A percentile compares a stretch with the other conserved stretches of the same genome.
phyloP scores from a whole-genome alignment of 2,329 filamentous ascomycete species.

The Bipolaris cookei region DNA sequence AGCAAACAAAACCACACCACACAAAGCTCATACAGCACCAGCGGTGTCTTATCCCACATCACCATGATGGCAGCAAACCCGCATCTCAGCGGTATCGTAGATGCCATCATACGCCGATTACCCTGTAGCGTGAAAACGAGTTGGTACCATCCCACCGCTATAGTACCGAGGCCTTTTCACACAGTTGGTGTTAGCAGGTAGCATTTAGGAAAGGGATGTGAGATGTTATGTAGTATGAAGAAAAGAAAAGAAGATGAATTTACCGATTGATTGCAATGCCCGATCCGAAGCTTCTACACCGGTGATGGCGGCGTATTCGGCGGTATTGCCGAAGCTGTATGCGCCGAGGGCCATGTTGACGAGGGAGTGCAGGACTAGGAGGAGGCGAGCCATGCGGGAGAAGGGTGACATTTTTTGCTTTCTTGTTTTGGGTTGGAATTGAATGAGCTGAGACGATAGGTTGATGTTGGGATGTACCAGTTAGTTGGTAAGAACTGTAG shows the following conservation, averaged over 20 bases:
- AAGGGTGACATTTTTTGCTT: slow-evolving; percentile 8
- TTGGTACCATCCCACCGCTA: slow-evolving; percentile 25
- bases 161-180: slow-evolving; percentile 14
- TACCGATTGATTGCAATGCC: slow-evolving; percentile 9
- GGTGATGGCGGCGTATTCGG: slow-evolving; percentile 1
- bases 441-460: too few species aligned
- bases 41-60: slow-evolving; percentile 5
- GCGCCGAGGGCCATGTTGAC: slow-evolving; percentile 20
- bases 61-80: slow-evolving; percentile 11
- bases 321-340: slow-evolving; percentile 11
- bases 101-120: slow-evolving; percentile 12
- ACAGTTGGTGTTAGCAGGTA: not conserved
- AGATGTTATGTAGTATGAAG: not conserved
- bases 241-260: not conserved
- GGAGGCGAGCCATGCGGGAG: slow-evolving; percentile 14
- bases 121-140: slow-evolving; percentile 18
- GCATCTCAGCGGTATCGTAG: slow-evolving; percentile 12
- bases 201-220: too few species aligned
- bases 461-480: too few species aligned
- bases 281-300: slow-evolving; percentile 2
- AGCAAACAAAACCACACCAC: slow-evolving; percentile 11
- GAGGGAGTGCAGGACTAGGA: slow-evolving; percentile 18
- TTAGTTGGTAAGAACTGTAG: too few species aligned
- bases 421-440: not conserved
- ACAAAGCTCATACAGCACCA: slow-evolving; percentile 8